Evolutionary conservation across 108 stramenopile species (phyloP).

Genomic region (Cyclotella cryptica): DNA sequence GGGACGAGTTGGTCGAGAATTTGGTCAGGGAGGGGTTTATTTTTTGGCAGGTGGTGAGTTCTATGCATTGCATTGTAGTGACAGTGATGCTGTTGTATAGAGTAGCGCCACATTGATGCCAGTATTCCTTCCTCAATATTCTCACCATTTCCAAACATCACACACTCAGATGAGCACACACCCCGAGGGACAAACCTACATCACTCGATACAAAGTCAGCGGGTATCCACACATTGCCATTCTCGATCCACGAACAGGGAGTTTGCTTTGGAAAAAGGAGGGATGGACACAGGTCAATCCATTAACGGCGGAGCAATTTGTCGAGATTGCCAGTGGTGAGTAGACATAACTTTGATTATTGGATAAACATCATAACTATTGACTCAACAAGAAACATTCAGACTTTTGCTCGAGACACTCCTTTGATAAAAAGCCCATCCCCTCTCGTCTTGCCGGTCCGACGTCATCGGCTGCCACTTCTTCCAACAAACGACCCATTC

Average conservation of each 20-base stretch:
- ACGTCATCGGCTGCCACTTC: not conserved
- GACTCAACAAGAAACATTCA: not conserved
- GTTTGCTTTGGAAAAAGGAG: conserved; percentile 85
- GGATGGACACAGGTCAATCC: conserved; percentile 91
- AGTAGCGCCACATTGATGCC: not conserved
- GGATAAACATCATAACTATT: not conserved
- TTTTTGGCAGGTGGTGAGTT: conserved; percentile 91
- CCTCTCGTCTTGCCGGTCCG: conserved; percentile 50
- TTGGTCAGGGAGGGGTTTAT: conserved; percentile 91
- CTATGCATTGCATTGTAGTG: not conserved
- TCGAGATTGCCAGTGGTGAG: conserved; percentile 74
- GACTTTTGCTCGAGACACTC: conserved; percentile 92
- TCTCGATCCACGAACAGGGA: conserved; percentile 93
- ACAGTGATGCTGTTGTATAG: not conserved
- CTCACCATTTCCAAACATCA: not conserved
- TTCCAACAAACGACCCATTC: conserved; percentile 48
- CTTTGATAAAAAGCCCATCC: conserved; percentile 76
- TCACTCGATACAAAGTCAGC: conserved; percentile 82
- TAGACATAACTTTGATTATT: not conserved
- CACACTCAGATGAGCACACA: conserved; percentile 62
- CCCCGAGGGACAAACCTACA: conserved; percentile 78
- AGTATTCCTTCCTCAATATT: not conserved
- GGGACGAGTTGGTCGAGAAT: conserved; percentile 95
- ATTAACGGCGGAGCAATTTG: conserved; percentile 78
- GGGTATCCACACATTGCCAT: conserved; percentile 91